Conservation (phyloP, 2,329 filamentous ascomycete species). For the Fusarium lateritium region DNA sequence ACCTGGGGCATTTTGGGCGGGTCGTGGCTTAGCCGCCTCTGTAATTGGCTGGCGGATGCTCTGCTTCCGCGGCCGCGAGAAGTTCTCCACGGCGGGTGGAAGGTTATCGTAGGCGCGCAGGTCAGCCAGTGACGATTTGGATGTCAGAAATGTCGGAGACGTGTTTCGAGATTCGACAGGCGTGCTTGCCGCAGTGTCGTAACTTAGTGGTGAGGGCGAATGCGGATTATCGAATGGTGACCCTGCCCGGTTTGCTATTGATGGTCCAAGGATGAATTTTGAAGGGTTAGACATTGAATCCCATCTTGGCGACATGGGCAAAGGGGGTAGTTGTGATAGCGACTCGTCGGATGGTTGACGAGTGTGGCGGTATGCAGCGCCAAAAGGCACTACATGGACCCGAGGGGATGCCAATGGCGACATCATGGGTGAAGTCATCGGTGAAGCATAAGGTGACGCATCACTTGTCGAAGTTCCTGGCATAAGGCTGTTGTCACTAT, state of each 20-base stretch:
- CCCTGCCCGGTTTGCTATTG: conserved; percentile 40
- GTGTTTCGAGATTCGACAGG: conserved; percentile 48
- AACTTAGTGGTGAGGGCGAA: conserved; percentile 46
- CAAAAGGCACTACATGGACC: conserved; percentile 45
- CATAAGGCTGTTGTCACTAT: conserved; percentile 40
- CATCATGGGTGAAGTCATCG: conserved; percentile 38
- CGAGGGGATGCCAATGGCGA: conserved; percentile 45
- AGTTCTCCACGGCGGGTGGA: conserved; percentile 66
- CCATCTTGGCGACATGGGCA: conserved; percentile 62
- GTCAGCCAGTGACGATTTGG: conserved; percentile 54
- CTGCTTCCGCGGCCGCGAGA: conserved; percentile 71
- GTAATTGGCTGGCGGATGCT: conserved; percentile 63
- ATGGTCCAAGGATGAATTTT: conserved; percentile 48
- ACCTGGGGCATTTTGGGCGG: conserved; percentile 35
- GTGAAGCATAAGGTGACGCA: conserved; percentile 47
- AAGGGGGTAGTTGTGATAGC: conserved; percentile 52
- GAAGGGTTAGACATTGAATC: conserved; percentile 56
- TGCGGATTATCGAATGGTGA: conserved; percentile 48
- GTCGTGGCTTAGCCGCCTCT: conserved; percentile 54
- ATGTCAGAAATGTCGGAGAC: conserved; percentile 51
- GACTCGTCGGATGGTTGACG: conserved; percentile 43
- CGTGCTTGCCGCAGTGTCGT: conserved; percentile 43
- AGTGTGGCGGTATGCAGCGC: conserved; percentile 40
- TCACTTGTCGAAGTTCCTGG: conserved; percentile 37
- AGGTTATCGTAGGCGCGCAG: conserved; percentile 56